Evolutionary conservation across 192 early-diverging fungal species (phyloP), one percentile per base, ranked within the genome.

Genomic region (Umbelopsis sp.): DNA sequence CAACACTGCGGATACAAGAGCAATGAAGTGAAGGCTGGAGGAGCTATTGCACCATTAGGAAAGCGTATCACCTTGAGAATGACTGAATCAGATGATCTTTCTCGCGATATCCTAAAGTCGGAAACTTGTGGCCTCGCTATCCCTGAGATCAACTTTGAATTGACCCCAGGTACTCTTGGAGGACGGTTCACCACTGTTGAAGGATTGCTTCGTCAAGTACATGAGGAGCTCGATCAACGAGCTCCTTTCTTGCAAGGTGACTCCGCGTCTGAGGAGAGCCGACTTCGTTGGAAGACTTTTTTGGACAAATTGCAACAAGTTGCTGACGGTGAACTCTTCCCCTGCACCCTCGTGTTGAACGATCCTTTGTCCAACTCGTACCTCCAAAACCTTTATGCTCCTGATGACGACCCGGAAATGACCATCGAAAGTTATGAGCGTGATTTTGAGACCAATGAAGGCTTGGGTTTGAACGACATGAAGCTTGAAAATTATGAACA

Each of bases 151-250:
- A 88, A 95, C 35, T 75, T 98, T 25, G 92, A 97, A 76, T 78
- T 98, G 78, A 79, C 87, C 25, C 81, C 88, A 9, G 96, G 96
- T 46, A 98, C 96, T 2, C 81, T 98, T 69, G 96, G 96, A 53
- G 96, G 96, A 9, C 86, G 94, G 37, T 98, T 98, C 74, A 98
- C 96, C 3, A 98, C 96, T 3, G 89, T 98, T 23, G 96, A 98
- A 80, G 96, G 96, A 8, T 84, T 98, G 53, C 73, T 98, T 70
- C 79, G 86, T 35, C 95, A 97, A 81, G 91, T 97, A 4, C 85
- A 95, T 68, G 92, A 95, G 1, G 95, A 98, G 83, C 84, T 97
- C 18, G 76, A 86, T 46, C 78, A 71, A 10, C 83, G 84, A 51
- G 78, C 86, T 16, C 88, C 89, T n/a, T 92, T 91, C 74, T 67